These are phyloP conservation scores for Sicyos edulis DNA, from an alignment of 306 rosid genomes.

Conservation along the genomic window DNA sequence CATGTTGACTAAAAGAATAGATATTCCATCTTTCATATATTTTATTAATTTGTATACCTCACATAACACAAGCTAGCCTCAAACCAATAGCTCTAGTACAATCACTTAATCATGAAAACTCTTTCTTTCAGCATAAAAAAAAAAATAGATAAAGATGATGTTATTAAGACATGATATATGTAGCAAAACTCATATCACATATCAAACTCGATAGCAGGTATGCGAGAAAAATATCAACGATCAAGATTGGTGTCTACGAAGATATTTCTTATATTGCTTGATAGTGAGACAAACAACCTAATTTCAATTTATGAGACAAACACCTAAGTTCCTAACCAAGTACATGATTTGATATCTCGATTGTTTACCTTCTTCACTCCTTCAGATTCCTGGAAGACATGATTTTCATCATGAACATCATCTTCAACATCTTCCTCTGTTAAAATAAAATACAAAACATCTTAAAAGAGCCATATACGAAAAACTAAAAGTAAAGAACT, in stretches of 20 bases:
- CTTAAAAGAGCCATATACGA: not conserved
- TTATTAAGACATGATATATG: not conserved
- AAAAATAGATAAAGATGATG: not conserved
- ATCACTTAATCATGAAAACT: not conserved
- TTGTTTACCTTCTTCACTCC: slow-evolving; percentile 43
- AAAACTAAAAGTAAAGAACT: not conserved
- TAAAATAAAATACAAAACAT: slow-evolving; percentile 3
- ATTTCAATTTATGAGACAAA: slow-evolving; percentile 1
- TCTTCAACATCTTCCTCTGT: slow-evolving; percentile 57
- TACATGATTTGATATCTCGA: not conserved
- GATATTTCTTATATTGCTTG: not conserved
- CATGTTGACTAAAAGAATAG: not conserved
- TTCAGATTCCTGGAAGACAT: slow-evolving; percentile 27
- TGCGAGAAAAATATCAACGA: not conserved
- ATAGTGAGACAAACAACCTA: not conserved
- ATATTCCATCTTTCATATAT: not conserved
- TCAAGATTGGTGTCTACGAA: not conserved
- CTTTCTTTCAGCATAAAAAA: not conserved
- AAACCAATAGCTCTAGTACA: not conserved
- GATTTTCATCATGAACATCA: slow-evolving; percentile 32
- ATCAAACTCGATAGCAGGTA: not conserved
- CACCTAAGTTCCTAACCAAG: not conserved
- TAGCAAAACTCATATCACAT: not conserved
- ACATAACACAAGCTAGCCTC: not conserved
- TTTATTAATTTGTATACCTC: not conserved